A percentile compares a stretch with the other conserved stretches of the same genome.
These are phyloP conservation scores for Grosmannia clavigera DNA, from an alignment of 2,329 filamentous ascomycete species.

Conservation along the genomic window DNA sequence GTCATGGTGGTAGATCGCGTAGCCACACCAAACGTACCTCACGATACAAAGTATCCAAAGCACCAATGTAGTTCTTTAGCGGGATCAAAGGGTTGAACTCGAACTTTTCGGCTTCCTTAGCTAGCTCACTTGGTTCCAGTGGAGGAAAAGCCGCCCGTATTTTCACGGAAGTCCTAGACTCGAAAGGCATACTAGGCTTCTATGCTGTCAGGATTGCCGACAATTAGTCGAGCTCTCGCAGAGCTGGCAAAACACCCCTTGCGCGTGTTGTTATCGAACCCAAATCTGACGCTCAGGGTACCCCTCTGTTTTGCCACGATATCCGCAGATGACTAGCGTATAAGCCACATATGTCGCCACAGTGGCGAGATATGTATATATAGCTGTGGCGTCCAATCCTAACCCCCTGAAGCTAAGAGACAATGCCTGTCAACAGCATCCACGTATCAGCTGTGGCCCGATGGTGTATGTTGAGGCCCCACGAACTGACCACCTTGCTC, in stretches of 20 bases:
- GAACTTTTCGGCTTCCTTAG: slow-evolving; percentile 63
- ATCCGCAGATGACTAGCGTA: not conserved
- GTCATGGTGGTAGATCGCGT: not conserved
- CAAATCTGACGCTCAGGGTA: not conserved
- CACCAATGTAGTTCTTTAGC: slow-evolving; percentile 70
- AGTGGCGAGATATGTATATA: not conserved
- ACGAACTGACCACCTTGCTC: not conserved
- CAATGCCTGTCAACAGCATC: not conserved
- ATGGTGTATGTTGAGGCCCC: not conserved
- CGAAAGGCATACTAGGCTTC: not conserved
- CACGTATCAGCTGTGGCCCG: not conserved
- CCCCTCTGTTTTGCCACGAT: not conserved
- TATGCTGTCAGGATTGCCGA: not conserved
- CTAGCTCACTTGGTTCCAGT: slow-evolving; percentile 65
- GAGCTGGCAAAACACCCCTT: not conserved
- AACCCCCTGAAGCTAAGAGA: not conserved
- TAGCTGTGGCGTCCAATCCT: not conserved
- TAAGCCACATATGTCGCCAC: not conserved
- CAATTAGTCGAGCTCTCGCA: not conserved
- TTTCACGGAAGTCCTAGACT: not conserved
- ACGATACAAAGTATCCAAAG: slow-evolving; percentile 65
- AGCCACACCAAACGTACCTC: slow-evolving; percentile 43
- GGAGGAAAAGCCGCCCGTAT: slow-evolving; percentile 29
- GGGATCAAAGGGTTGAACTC: slow-evolving; percentile 67
- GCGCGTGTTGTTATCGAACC: not conserved